Evolutionary conservation across 139 green algal species (phyloP), one percentile per base, ranked within the genome.

Genomic region (Tetratostichococcus sp.): DNA sequence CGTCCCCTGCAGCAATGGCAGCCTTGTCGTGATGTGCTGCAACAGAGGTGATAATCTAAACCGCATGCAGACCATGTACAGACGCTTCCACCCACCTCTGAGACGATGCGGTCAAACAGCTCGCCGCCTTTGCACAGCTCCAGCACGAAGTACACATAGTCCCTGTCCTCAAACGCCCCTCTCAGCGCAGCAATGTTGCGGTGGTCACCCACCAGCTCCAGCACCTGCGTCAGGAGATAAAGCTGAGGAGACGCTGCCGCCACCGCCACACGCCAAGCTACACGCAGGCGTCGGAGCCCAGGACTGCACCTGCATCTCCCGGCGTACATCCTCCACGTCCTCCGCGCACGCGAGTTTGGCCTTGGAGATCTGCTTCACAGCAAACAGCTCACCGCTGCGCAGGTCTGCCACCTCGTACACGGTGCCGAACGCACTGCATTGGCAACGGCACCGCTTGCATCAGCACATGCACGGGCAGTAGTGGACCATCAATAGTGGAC

Each of bases 281-380:
- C n/a, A n/a, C n/a, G n/a, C n/a, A n/a, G n/a, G 70, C 42, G 66
- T 67, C 32, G 75, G 34, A 35, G 72, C 23, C 50, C 79, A 39
- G 39, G 71, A 74, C 69, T 6, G 57, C 23, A 86, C 80, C 17
- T 78, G 66, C 32, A 89, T 73, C 79, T 97, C 93, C 26, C 89
- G 75, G 42, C 89, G 85, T 65, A 97, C 84, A 68, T 97, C 93
- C 69, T 97, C 87, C 22, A 96, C 83, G 25, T 97, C 91, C 80
- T 93, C 88, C 65, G 91, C 87, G 74, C 82, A 89, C 0, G 89
- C 77, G 2, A 96, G 84, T 77, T 95, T 96, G 21, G 88, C 83
- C 75, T 97, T 97, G 69, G 80, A 82, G 65, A 97, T 97, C 26
- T 83, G 92, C 80, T 97, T 97, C 70, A 91, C 90, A 2, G 92